Conservation (phyloP, 176 grass and related monocot genomes). For the Triticum dicoccoides region DNA sequence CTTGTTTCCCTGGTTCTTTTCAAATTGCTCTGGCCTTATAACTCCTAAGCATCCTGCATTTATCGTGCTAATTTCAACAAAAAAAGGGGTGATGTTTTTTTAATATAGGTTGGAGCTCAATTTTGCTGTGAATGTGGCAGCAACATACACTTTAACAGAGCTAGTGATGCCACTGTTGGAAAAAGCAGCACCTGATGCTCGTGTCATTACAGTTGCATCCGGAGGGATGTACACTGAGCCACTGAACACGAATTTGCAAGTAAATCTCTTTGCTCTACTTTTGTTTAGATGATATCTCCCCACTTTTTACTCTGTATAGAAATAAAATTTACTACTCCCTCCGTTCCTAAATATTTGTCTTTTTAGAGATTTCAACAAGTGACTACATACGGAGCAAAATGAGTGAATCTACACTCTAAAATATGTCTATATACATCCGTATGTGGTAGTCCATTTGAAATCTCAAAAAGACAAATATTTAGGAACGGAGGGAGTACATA, state of each 20-base stretch:
- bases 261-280: background rate
- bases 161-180: slow-evolving; percentile 72
- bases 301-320: background rate
- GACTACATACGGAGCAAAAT: no score
- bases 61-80: background rate
- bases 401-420: no score
- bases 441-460: no score
- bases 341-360: no score
- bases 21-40: background rate
- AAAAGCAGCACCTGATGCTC: slow-evolving; percentile 80
- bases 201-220: slow-evolving; percentile 78
- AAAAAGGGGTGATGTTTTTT: background rate
- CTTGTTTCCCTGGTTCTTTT: background rate
- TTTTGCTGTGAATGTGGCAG: slow-evolving; percentile 91
- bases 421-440: no score
- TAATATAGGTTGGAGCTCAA: slow-evolving; percentile 70
- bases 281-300: background rate
- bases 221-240: slow-evolving; percentile 87
- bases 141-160: slow-evolving; percentile 77
- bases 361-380: no score
- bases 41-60: background rate
- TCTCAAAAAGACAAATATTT: no score
- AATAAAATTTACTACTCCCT: background rate
- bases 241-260: slow-evolving; percentile 77
- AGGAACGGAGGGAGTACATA: background rate